Evolutionary conservation across 1,139 yeast species (phyloP).

Genomic region (Candida pseudocylindracea): DNA sequence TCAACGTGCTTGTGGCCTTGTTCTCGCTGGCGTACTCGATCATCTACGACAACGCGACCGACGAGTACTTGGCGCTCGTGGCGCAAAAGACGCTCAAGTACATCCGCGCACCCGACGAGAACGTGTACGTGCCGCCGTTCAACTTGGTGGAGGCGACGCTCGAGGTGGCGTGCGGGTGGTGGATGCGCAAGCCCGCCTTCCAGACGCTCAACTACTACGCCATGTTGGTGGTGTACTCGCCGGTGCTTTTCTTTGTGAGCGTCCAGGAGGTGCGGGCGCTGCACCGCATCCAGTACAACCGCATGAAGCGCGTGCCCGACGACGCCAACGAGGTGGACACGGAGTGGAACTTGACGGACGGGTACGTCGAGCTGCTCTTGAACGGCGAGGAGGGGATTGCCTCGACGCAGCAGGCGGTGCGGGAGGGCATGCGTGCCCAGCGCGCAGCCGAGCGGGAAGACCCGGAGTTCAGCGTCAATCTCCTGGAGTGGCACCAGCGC

Average conservation of each 20-base stretch:
- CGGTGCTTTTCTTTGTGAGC: constrained; percentile 39
- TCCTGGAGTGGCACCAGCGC: constrained; percentile 21
- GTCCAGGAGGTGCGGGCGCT: constrained; percentile 43
- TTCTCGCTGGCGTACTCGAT: constrained; percentile 70
- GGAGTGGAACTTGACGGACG: constrained; percentile 73
- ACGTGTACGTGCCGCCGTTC: constrained; percentile 72
- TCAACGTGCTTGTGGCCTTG: constrained; percentile 67
- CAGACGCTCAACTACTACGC: constrained; percentile 21
- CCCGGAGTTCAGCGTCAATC: constrained; percentile 37
- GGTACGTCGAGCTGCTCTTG: constrained; percentile 22
- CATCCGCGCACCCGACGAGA: constrained; percentile 74
- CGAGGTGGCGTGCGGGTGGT: too few relatives aligned
- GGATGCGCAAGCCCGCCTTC: constrained; percentile 9
- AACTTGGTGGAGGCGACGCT: constrained; percentile 44
- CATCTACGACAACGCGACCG: constrained; percentile 64
- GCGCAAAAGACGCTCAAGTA: constrained; percentile 70
- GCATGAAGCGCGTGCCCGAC: constrained; percentile 41
- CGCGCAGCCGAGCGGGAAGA: constrained; percentile 46
- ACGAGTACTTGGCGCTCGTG: constrained; percentile 67
- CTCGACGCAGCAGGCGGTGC: constrained; percentile 14
- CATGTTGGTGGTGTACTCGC: constrained; percentile 48
- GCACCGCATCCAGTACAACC: constrained; percentile 47
- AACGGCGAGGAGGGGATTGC: constrained; percentile 17
- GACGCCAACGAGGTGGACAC: constrained; percentile 66
- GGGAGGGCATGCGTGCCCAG: constrained; percentile 23